Percentiles rank a stretch among this genome's conserved stretches.
phyloP scores from a whole-genome alignment of 495 filamentous ascomycete species.

The Hypoxylon crocopeplum region DNA sequence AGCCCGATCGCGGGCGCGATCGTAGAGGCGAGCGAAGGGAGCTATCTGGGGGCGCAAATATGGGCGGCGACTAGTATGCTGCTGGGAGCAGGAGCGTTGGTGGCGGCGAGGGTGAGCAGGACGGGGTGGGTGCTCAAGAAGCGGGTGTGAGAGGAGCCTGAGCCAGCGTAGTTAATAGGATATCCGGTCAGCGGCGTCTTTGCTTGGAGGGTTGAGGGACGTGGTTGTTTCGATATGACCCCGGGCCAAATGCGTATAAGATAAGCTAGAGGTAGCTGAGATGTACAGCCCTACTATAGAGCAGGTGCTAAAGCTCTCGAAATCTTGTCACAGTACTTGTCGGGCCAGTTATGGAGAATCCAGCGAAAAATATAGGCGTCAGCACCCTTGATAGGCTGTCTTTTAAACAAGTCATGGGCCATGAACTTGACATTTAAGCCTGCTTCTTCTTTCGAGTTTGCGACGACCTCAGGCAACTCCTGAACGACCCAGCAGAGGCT shows the following conservation, averaged over 20 bases:
- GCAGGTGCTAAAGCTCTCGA: conserved; percentile 47
- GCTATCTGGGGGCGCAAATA: conserved; percentile 5
- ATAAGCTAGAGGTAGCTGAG: no score
- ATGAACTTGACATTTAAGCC: conserved; percentile 45
- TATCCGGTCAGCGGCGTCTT: no score
- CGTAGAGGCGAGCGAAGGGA: conserved; percentile 24
- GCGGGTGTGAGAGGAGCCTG: conserved; percentile 4
- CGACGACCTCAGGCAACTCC: conserved; percentile 42
- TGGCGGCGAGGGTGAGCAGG: not conserved
- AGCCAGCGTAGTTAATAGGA: no score
- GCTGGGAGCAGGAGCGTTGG: conserved; percentile 2
- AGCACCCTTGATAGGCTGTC: conserved; percentile 52
- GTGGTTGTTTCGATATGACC: no score
- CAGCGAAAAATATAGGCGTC: conserved; percentile 61
- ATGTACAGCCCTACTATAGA: no score
- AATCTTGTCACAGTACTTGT: conserved; percentile 49
- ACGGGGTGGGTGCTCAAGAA: conserved; percentile 7
- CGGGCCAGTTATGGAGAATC: conserved; percentile 59
- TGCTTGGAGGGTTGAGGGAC: no score
- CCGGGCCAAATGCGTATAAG: no score
- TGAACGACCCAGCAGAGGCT: conserved; percentile 30
- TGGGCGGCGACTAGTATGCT: conserved; percentile 15
- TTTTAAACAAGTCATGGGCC: conserved; percentile 56
- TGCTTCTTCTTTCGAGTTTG: conserved; percentile 16
- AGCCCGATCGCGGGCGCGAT: conserved; percentile 71